Conservation (phyloP, 257 asterid species). For the Solanum habrochaites region DNA sequence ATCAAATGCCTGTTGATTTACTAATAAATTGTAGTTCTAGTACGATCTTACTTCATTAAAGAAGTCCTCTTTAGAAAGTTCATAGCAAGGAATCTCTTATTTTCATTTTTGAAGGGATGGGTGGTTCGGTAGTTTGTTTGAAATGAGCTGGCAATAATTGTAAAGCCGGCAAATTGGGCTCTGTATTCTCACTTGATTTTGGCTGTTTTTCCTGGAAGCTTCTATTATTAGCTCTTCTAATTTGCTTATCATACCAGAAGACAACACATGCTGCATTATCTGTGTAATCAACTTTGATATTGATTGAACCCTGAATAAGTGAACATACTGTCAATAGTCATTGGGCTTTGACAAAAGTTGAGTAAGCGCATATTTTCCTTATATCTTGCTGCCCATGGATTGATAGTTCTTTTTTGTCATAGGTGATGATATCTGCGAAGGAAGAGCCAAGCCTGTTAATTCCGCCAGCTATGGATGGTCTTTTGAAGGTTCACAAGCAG, state of each 20-base stretch:
- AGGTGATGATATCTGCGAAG: constrained; percentile 82
- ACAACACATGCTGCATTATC: neutral
- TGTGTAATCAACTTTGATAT: neutral
- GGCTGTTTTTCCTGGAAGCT: neutral
- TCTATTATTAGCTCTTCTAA: neutral
- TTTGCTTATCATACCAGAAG: neutral
- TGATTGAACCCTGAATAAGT: neutral
- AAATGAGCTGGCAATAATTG: neutral
- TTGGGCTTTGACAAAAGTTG: neutral
- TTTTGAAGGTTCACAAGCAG: constrained; percentile 72
- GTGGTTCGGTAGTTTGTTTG: neutral
- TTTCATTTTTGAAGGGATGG: neutral
- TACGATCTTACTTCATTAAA: neutral
- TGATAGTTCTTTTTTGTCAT: neutral
- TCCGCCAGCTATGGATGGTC: constrained; percentile 86
- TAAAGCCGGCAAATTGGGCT: neutral
- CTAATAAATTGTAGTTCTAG: neutral
- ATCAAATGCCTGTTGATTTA: neutral
- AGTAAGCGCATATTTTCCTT: neutral
- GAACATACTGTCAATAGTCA: neutral
- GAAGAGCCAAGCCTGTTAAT: constrained; percentile 66
- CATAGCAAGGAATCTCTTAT: neutral
- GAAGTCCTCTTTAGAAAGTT: neutral
- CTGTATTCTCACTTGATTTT: neutral
- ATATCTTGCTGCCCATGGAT: neutral